Conservation (phyloP, 371 early-diverging fungal species). For the Antonospora locustae region DNA sequence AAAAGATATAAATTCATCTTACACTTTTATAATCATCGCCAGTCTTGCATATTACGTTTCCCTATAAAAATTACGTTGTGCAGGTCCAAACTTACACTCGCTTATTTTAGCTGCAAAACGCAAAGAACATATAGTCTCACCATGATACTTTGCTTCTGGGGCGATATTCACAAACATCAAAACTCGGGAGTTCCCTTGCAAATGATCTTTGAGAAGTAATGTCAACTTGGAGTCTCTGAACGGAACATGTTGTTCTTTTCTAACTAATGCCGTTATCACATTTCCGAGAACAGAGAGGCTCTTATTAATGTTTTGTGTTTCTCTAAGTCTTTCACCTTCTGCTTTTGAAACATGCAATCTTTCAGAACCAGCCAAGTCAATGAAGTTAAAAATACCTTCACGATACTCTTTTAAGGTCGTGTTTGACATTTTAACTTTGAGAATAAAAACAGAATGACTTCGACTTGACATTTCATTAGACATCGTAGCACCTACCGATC, state of each 20-base stretch:
- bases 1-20: too few relatives aligned
- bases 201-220: constrained; percentile 69
- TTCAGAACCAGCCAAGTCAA: constrained; percentile 98
- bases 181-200: constrained; percentile 75
- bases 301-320: constrained; percentile 89
- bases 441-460: constrained; percentile 64
- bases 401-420: constrained; percentile 59
- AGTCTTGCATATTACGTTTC: not conserved
- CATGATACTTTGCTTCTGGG: constrained; percentile 60
- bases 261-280: constrained; percentile 68
- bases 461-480: constrained; percentile 81
- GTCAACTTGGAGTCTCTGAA: constrained; percentile 91
- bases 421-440: constrained; percentile 65
- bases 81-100: constrained; percentile 38
- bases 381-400: constrained; percentile 68
- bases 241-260: constrained; percentile 68
- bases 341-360: constrained; percentile 71
- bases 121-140: constrained; percentile 76
- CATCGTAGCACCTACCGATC: constrained; percentile 73
- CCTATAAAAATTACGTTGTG: constrained; percentile 14
- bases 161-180: constrained; percentile 93
- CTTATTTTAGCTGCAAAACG: constrained; percentile 83
- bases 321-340: constrained; percentile 72
- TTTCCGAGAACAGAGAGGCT: constrained; percentile 74
- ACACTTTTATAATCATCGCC: too few relatives aligned